Percentiles rank a stretch among this genome's conserved stretches.
These are phyloP conservation scores for Spiromastix sp. DNA, from an alignment of 2,329 filamentous ascomycete genomes.

Conservation along the genomic window DNA sequence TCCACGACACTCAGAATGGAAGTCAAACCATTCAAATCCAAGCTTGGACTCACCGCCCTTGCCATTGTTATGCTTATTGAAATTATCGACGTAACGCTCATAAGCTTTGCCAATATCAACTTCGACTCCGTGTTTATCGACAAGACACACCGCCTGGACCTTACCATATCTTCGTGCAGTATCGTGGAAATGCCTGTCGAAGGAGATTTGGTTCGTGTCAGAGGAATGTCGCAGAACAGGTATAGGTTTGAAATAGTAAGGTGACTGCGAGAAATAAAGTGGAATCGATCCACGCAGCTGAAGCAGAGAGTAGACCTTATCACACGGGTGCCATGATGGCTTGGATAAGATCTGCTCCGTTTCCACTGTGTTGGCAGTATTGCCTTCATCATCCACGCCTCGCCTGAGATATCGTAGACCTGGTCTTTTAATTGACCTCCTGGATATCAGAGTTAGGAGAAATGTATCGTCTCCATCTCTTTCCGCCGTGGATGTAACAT, in stretches of 20 bases:
- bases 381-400: slow-evolving; percentile 81
- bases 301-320: slow-evolving; percentile 68
- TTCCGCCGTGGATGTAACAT: slow-evolving; percentile 19
- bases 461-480: slow-evolving; percentile 41
- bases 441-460: slow-evolving; percentile 82
- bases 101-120: slow-evolving; percentile 68
- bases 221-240: slow-evolving; percentile 72
- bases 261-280: slow-evolving; percentile 87
- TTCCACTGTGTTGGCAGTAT: slow-evolving; percentile 83
- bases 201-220: slow-evolving; percentile 67
- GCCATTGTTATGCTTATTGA: slow-evolving; percentile 54
- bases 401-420: slow-evolving; percentile 83
- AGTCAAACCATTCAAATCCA: slow-evolving; percentile 93
- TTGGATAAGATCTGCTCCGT: slow-evolving; percentile 86
- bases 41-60: slow-evolving; percentile 45
- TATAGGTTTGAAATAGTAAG: slow-evolving; percentile 83
- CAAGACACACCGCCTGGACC: slow-evolving; percentile 70
- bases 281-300: slow-evolving; percentile 89
- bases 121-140: slow-evolving; percentile 82
- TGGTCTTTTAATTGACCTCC: slow-evolving; percentile 73
- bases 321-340: slow-evolving; percentile 50
- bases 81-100: slow-evolving; percentile 52
- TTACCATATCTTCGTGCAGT: slow-evolving; percentile 61
- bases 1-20: slow-evolving; percentile 80
- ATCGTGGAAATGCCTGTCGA: slow-evolving; percentile 66